Evolutionary conservation across 495 filamentous ascomycete genomes (phyloP), one percentile per base, ranked within the genome.

Genomic region (Tricharina praecox): DNA sequence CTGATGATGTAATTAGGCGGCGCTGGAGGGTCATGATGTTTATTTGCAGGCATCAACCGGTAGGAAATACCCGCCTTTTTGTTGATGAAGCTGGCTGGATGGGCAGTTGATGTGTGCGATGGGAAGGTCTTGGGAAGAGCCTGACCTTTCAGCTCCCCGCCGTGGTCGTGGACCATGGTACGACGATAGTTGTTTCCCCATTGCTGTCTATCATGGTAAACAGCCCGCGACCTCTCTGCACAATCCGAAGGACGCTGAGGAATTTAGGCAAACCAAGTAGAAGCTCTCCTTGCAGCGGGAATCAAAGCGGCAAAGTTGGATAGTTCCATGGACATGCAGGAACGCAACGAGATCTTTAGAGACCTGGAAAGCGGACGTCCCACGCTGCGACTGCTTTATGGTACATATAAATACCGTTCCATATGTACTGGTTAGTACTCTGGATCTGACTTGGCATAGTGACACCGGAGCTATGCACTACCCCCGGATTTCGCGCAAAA

Each of bases 241-340:
- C 42, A n/a, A n/a, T n/a, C n/a, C n/a, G n/a, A n/a, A n/a, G n/a
- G n/a, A n/a, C n/a, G n/a, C n/a, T n/a, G n/a, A n/a, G n/a, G n/a
- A n/a, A n/a, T n/a, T n/a, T n/a, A 85, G 83, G 82, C 82, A 59
- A 92, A 94, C 61, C 88, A 96, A 71, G 83, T 96, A 36, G 77
- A 82, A 50, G 77, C 84, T 28, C 69, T 95, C 25, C 74, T 72
- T 47, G 70, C 72, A 37, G 72, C 82, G 18, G 79, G 77, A 36
- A 76, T 96, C 25, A 69, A 79, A 46, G 86, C 90, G 4, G 81
- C 76, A 28, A 86, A 83, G 0, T 76, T 96, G 44, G 94, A 94
- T 61, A 85, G 85, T 53, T 85, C 76, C 33, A 86, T 80, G 0
- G 63, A 77, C 1, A 54, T 66, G 8, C 47, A 66, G 0, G 82